Evolutionary conservation across 192 early-diverging fungal species (phyloP).

Genomic region (Gamsiella multidivaricata): DNA sequence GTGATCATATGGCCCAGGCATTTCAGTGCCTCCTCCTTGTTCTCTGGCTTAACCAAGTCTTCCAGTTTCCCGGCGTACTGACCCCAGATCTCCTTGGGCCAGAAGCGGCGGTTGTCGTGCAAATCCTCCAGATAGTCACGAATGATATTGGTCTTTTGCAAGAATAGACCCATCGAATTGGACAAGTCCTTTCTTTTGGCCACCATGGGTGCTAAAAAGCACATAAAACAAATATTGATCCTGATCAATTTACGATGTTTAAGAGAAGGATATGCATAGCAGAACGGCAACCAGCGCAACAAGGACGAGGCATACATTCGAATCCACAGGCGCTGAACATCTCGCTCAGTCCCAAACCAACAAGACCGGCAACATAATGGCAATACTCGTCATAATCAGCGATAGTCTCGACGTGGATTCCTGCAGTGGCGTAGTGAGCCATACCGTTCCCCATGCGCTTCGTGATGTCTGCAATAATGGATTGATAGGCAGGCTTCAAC

Average conservation of each 20-base stretch:
- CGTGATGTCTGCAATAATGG: constrained; percentile 91
- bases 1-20: constrained; percentile 91
- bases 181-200: constrained; percentile 58
- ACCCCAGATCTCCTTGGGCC: constrained; percentile 96
- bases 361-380: constrained; percentile 97
- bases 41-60: constrained; percentile 76
- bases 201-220: constrained; percentile 25
- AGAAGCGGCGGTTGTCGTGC: constrained; percentile 90
- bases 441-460: constrained; percentile 95
- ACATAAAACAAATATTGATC: neutral
- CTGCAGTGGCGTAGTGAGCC: constrained; percentile 83
- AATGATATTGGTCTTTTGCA: constrained; percentile 98
- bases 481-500: constrained; percentile 82
- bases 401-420: constrained; percentile 71
- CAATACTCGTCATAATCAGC: constrained; percentile 97
- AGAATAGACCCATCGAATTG: constrained; percentile 97
- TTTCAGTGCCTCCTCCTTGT: constrained; percentile 72
- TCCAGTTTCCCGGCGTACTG: constrained; percentile 79
- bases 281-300: too few relatives aligned
- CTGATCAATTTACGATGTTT: too few relatives aligned
- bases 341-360: constrained; percentile 91
- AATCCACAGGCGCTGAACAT: constrained; percentile 89
- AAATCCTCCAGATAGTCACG: constrained; percentile 96
- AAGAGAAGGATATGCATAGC: too few relatives aligned
- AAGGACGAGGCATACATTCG: too few relatives aligned